phyloP scores from a whole-genome alignment of 2,329 filamentous ascomycete genomes.

The Fusarium verticillioides region DNA sequence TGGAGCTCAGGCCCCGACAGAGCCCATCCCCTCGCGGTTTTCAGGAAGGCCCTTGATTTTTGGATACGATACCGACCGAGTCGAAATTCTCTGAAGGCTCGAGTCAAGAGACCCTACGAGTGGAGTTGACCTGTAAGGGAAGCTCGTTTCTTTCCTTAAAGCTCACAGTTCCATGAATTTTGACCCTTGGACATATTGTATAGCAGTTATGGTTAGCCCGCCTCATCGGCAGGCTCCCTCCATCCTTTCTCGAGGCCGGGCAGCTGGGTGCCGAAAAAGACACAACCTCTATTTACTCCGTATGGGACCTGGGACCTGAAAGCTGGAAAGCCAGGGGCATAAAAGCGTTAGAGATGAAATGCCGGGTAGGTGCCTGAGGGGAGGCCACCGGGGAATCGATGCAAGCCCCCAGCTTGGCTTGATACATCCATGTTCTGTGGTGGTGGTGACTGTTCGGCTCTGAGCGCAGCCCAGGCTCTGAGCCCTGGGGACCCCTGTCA shows the following conservation, averaged over 20 bases:
- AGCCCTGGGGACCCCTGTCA: slow-evolving; percentile 14
- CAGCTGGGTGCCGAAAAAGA: slow-evolving; percentile 14
- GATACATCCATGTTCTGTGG: neutral
- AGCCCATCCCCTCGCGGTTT: slow-evolving; percentile 7
- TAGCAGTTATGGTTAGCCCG: neutral
- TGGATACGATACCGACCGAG: neutral
- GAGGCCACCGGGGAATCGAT: slow-evolving; percentile 15
- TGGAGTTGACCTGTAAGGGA: slow-evolving; percentile 24
- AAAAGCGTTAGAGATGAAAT: slow-evolving; percentile 22
- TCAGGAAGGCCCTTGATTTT: slow-evolving; percentile 1
- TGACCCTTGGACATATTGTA: neutral
- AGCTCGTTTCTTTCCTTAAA: slow-evolving; percentile 2
- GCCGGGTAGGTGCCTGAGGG: slow-evolving; percentile 12
- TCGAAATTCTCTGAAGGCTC: slow-evolving; percentile 20
- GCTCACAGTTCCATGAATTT: slow-evolving; percentile 16
- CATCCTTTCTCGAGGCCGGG: neutral
- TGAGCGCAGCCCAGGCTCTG: slow-evolving; percentile 25
- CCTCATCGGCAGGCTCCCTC: slow-evolving; percentile 26
- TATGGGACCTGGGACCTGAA: slow-evolving; percentile 1
- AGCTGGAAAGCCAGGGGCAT: slow-evolving; percentile 23
- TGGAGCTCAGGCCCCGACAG: slow-evolving; percentile 15
- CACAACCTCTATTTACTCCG: neutral
- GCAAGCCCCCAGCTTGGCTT: slow-evolving; percentile 9
- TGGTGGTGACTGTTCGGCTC: slow-evolving; percentile 15
- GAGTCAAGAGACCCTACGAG: slow-evolving; percentile 33